These are phyloP conservation scores for Yamadazyma jaroonii DNA, from an alignment of 1,139 yeast genomes.

Conservation along the genomic window DNA sequence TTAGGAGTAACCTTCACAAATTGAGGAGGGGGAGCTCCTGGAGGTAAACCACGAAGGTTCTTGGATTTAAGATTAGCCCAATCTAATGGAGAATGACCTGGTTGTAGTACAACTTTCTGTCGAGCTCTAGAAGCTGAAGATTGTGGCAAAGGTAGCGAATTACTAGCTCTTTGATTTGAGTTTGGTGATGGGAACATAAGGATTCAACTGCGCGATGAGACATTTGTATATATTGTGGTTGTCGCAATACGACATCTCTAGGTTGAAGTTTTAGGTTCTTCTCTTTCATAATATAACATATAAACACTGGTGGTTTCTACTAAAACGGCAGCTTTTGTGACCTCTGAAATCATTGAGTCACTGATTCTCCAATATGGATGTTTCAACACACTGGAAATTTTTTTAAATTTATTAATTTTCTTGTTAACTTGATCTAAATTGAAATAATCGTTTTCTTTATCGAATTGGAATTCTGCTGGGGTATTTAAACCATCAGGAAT, in stretches of 20 bases:
- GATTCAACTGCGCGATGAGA: too few species aligned
- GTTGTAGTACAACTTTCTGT: conserved; percentile 59
- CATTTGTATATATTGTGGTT: background rate
- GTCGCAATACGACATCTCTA: background rate
- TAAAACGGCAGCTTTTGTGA: conserved; percentile 56
- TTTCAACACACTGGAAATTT: conserved; percentile 50
- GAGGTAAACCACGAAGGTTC: conserved; percentile 39
- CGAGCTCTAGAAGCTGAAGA: conserved; percentile 14
- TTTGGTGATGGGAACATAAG: conserved; percentile 35
- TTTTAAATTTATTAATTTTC: conserved; percentile 40
- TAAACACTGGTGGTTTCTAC: conserved; percentile 74
- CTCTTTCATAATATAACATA: conserved; percentile 75
- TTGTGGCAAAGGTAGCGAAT: conserved; percentile 1
- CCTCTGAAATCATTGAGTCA: conserved; percentile 69
- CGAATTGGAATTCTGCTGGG: conserved; percentile 41
- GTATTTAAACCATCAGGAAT: conserved; percentile 40
- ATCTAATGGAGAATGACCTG: conserved; percentile 84
- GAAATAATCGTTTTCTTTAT: conserved; percentile 30
- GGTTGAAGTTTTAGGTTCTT: background rate
- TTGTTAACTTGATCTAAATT: conserved; percentile 9
- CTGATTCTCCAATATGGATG: conserved; percentile 86
- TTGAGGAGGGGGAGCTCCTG: conserved; percentile 41
- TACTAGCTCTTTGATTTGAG: conserved; percentile 39
- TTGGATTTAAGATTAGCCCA: conserved; percentile 60
- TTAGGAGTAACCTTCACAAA: conserved; percentile 53